Evolutionary conservation across 345 rosid species (phyloP), one percentile per base, ranked within the genome.

Genomic region (Eutrema yunnanense): DNA sequence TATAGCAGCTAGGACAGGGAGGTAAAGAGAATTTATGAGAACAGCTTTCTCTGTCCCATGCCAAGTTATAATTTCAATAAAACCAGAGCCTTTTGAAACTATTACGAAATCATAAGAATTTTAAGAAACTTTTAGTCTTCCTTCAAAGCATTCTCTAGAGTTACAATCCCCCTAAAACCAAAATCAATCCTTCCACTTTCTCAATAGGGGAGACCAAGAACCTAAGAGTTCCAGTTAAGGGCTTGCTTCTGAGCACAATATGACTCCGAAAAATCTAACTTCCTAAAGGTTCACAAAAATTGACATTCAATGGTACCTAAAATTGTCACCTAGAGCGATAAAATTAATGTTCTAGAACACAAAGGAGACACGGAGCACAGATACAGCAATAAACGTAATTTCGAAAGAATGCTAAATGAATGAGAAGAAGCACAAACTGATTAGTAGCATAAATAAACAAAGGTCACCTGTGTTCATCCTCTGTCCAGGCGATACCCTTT

Each of bases 401-500:
- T 52, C 13, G 11, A 60, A 46, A 14, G 14, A 60, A 59, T 6
- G 8, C 32, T 34, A 55, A 55, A 54, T 19, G 27, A 27, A 27
- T 9, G 8, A 56, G 65, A 46, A 38, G n/a, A 67, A 41, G 0
- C 68, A 78, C 16, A 71, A 71, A 71, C 30, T n/a, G 72, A 49
- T 30, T 70, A 48, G 66, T 2, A 73, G 48, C 13, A 37, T 16
- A 65, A 27, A 11, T 47, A 71, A 61, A 53, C 67, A 30, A 78
- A 66, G 42, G 42, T 84, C 66, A 92, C 96, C 95, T 84, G 85
- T 90, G 97, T 47, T 95, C 99, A 44, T 92, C 97, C 82, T 92
- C 99, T 2, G 99, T 88, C 99, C 99, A 95, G 44, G 98, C 96
- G 81, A 88, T 87, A 63, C 99, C 98, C 79, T 92, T 95, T 16